Conservation (phyloP, 495 filamentous ascomycete species). For the Xylaria venustula region DNA sequence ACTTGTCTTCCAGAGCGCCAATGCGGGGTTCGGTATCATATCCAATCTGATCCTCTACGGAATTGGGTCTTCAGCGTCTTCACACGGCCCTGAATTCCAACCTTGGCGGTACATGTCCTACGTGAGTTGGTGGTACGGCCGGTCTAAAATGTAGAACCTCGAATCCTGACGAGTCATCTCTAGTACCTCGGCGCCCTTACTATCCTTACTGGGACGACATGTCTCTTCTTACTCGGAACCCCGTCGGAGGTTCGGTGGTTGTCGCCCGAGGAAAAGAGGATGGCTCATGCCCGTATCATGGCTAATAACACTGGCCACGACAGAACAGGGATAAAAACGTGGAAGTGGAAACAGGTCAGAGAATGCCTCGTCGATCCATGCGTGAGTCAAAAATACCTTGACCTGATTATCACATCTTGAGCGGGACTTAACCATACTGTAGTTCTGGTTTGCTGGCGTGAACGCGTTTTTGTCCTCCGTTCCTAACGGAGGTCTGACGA, state of each 20-base stretch:
- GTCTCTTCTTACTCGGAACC: slow-evolving; percentile 34
- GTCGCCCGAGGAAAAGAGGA: slow-evolving; percentile 34
- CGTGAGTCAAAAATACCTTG: slow-evolving; percentile 2
- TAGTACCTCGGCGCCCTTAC: slow-evolving; percentile 33
- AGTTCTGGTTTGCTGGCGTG: slow-evolving; percentile 43
- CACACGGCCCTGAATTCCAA: slow-evolving; percentile 28
- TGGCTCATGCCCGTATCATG: slow-evolving; percentile 33
- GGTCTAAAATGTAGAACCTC: not conserved
- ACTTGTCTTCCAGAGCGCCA: slow-evolving; percentile 42
- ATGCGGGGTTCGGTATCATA: slow-evolving; percentile 41
- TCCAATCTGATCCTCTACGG: slow-evolving; percentile 37
- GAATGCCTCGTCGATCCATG: slow-evolving; percentile 35
- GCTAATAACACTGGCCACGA: slow-evolving; percentile 33
- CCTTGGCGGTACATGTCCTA: slow-evolving; percentile 40
- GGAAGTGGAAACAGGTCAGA: slow-evolving; percentile 34
- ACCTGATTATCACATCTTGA: slow-evolving; percentile 4
- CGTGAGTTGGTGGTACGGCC: slow-evolving; percentile 15
- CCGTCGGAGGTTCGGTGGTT: slow-evolving; percentile 37
- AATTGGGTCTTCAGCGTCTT: slow-evolving; percentile 31
- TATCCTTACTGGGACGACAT: slow-evolving; percentile 26
- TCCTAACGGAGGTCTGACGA: slow-evolving; percentile 51
- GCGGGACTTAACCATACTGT: not conserved
- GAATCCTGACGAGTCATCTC: slow-evolving; percentile 2
- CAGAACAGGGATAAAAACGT: slow-evolving; percentile 31
- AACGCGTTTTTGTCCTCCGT: slow-evolving; percentile 48